Conservation (phyloP, 2,329 filamentous ascomycete species). For the Lomentospora prolificans region DNA sequence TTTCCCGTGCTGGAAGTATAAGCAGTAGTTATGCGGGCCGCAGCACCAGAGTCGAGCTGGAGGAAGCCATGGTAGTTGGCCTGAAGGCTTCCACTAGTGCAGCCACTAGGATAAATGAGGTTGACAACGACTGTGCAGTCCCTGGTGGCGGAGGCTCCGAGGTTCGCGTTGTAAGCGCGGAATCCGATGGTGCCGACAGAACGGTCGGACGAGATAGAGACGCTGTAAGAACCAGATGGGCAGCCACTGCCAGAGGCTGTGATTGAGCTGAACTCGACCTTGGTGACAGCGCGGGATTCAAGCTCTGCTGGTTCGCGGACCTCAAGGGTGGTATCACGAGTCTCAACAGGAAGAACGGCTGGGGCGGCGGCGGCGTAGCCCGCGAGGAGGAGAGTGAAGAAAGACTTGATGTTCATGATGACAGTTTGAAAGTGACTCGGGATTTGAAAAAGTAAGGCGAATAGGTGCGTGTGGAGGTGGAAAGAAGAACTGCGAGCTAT, state of each 20-base stretch:
- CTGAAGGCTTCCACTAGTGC: neutral
- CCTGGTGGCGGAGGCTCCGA: neutral
- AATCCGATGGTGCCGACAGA: constrained; percentile 7
- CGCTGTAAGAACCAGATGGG: constrained; percentile 1
- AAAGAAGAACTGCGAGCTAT: neutral
- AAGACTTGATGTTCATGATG: neutral
- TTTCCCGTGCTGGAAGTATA: constrained; percentile 5
- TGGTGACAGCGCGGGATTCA: neutral
- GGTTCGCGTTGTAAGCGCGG: neutral
- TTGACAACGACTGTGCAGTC: constrained; percentile 2
- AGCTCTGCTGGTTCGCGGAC: neutral
- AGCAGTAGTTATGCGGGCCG: neutral
- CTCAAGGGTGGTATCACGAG: neutral
- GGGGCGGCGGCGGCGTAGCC: neutral
- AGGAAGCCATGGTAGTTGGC: constrained; percentile 6
- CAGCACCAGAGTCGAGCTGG: constrained; percentile 3
- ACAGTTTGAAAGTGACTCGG: neutral
- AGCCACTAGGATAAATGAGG: constrained; percentile 6
- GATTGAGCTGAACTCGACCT: constrained; percentile 5
- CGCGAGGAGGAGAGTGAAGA: constrained; percentile 2
- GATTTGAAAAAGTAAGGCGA: too few species aligned
- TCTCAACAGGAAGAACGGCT: neutral
- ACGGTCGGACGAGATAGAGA: neutral
- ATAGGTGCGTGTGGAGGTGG: neutral
- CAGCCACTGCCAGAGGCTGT: constrained; percentile 4